Evolutionary conservation across 352 stramenopile species (phyloP), one percentile per base, ranked within the genome.

Genomic region (Phytophthora sp.): DNA sequence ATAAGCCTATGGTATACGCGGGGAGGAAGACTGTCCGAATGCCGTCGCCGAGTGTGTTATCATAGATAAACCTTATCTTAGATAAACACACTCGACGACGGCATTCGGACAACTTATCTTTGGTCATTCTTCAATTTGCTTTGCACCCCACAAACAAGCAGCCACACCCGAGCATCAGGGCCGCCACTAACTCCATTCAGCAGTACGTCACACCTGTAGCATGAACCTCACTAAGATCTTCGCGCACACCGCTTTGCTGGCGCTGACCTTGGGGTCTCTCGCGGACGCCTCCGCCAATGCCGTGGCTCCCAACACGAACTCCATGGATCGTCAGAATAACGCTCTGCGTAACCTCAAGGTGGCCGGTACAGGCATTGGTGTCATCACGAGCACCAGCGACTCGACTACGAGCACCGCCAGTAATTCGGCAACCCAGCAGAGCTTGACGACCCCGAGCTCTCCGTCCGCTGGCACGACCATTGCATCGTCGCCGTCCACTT

Each of bases 151-250:
- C 13, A 26, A 2, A 59, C 55, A 67, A 66, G 61, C 62, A 75
- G 62, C 27, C 67, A 50, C 57, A 63, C 57, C 23, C 44, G 15
- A 68, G 23, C 24, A 35, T 72, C 30, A n/a, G 36, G 39, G 38
- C 20, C 20, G 39, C 7, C 36, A 51, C 58, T 72, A 72, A 42
- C 30, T 55, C 42, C 16, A 18, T 20, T 12, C 30, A 41, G 18
- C 4, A 6, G n/a, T 33, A 57, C 20, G 29, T n/a, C 30, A 4
- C 21, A 29, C 18, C 39, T 20, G n/a, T 45, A 63, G 8, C 0
- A 75, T 75, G 67, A 75, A 69, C 42, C 44, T 75, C 62, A 30
- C 39, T 36, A 72, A 72, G 31, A 69, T 66, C 21, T 7, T 75
- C 39, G 62, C 67, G 13, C 66, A 69, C 62, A 24, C 71, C 12